Evolutionary conservation across 2,329 filamentous ascomycete genomes (phyloP), one percentile per base, ranked within the genome.

Genomic region (Beauveria scarabaeidicola): DNA sequence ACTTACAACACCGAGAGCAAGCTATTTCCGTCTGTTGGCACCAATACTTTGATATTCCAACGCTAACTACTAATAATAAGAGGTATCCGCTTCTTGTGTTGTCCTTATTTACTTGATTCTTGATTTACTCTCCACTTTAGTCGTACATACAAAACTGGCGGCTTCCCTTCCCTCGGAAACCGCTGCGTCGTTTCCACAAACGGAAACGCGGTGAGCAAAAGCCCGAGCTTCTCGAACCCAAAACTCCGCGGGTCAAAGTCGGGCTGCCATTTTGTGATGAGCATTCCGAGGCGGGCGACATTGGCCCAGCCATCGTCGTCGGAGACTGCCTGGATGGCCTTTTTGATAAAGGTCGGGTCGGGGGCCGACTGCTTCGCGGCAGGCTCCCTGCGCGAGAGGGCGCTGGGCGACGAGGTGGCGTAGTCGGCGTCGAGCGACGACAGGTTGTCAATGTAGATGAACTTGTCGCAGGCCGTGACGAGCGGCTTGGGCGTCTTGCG

Each of bases 401-500:
- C 3, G 13, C 32, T 5, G 5, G 32, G 32, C 32, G 32, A 9
- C 11, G 32, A 36, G 6, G 47, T 2, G 27, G n/a, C n/a, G 17
- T 13, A 15, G 13, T 32, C 27, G 9, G 19, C 48, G 17, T n/a
- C n/a, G 8, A 32, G 27, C 6, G 48, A 38, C 5, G 47, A 38
- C 10, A 56, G 41, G 19, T 56, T 56, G 8, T 56, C 53, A 9
- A 56, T 13, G 44, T 71, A 70, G 21, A 70, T 67, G 41, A 73
- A 73, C 60, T 68, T 70, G 60, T 73, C 69, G 61, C 69, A 73
- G 17, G 70, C 70, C 0, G 62, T 63, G 13, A 72, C 67, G 21
- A 73, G 69, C 0, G 71, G 66, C 43, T 65, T 62, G 0, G 71
- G 70, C 1, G 71, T 72, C 61, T 69, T 70, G 3, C 63, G 58